A percentile compares a stretch with the other conserved stretches of the same genome.
These are phyloP conservation scores for Bipolaris cookei DNA, from an alignment of 2,329 filamentous ascomycete species.

Conservation along the genomic window DNA sequence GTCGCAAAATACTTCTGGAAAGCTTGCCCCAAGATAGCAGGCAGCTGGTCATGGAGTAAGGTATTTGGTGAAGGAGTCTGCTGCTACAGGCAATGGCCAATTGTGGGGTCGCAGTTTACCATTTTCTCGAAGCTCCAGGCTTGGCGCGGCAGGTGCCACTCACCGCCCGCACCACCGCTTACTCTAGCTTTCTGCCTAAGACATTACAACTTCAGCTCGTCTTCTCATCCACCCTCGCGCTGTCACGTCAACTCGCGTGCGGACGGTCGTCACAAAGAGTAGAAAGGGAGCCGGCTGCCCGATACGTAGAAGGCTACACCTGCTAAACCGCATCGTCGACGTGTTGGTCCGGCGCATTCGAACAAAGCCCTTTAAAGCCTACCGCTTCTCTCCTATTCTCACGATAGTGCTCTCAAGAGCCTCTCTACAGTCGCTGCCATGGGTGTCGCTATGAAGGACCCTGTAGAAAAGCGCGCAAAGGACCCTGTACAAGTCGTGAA, in stretches of 20 bases:
- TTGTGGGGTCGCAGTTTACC: conserved; percentile 22
- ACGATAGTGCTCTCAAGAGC: background rate
- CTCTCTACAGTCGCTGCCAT: conserved; percentile 13
- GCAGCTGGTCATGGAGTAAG: conserved; percentile 32
- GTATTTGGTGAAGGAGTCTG: conserved; percentile 4
- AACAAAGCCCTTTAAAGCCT: conserved; percentile 14
- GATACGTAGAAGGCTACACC: background rate
- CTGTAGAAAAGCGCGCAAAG: conserved; percentile 50
- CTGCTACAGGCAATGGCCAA: conserved; percentile 11
- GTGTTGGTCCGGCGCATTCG: conserved; percentile 16
- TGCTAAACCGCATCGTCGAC: conserved; percentile 1
- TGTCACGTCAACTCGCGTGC: conserved; percentile 23
- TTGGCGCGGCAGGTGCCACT: conserved; percentile 33
- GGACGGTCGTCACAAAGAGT: conserved; percentile 15
- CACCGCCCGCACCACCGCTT: conserved; percentile 28
- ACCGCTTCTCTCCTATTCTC: background rate
- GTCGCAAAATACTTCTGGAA: conserved; percentile 25
- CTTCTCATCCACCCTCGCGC: conserved; percentile 15
- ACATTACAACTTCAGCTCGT: conserved; percentile 3
- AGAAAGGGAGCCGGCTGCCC: conserved; percentile 5
- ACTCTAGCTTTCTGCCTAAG: conserved; percentile 8
- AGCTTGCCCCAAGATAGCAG: conserved; percentile 31
- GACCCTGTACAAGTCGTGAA: conserved; percentile 69
- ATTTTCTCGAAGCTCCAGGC: conserved; percentile 29
- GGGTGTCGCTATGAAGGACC: conserved; percentile 44